phyloP scores from a whole-genome alignment of 1,139 yeast species.

The Blastobotrys aristatus region DNA sequence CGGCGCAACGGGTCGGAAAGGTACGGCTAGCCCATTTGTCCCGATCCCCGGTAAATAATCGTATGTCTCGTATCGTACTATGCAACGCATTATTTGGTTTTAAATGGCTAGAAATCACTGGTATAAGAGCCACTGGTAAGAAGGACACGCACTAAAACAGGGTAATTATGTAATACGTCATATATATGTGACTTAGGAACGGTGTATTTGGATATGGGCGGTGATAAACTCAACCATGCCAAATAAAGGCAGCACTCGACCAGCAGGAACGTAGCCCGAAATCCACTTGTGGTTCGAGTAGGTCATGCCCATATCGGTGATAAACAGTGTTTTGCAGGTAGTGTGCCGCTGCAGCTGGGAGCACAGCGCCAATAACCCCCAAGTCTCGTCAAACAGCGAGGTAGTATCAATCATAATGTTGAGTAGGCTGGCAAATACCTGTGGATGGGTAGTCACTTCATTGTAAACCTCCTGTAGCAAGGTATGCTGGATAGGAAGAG shows the following conservation, averaged over 20 bases:
- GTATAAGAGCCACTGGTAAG: no score
- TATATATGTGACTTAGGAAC: no score
- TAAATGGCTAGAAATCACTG: no score
- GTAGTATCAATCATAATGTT: background rate
- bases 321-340: background rate
- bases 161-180: no score
- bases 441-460: background rate
- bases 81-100: no score
- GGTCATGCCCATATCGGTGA: background rate
- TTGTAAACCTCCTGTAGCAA: background rate
- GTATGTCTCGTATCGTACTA: no score
- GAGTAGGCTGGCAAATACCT: background rate
- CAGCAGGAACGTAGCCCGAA: background rate
- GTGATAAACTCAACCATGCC: background rate
- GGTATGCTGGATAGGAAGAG: background rate
- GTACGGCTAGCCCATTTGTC: no score
- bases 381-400: background rate
- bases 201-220: background rate
- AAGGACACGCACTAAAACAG: no score
- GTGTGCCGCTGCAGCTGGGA: background rate
- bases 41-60: no score
- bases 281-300: background rate
- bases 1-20: no score
- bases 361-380: background rate
- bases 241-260: background rate